A percentile compares a stretch with the other conserved stretches of the same genome.
phyloP scores from a whole-genome alignment of 129 eudicot genomes.

The Daucus carota region DNA sequence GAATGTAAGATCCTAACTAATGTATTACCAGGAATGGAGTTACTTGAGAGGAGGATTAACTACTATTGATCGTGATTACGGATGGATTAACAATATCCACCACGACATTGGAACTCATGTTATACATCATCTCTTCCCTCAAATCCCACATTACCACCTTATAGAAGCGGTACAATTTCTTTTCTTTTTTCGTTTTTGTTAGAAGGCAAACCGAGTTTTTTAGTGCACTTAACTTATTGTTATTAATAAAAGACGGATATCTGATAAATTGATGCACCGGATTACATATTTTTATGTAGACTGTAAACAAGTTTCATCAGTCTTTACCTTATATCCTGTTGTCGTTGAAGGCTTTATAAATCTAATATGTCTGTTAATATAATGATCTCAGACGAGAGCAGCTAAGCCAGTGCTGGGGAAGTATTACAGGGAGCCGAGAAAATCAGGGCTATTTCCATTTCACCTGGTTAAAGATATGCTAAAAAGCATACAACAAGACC shows the following conservation, averaged over 20 bases:
- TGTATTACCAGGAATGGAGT: conserved; percentile 59
- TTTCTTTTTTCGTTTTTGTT: neutral
- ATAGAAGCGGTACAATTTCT: conserved; percentile 48
- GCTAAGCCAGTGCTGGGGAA: conserved; percentile 63
- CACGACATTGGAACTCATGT: conserved; percentile 94
- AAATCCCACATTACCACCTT: conserved; percentile 79
- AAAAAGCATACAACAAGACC: conserved; percentile 51
- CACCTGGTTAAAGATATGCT: conserved; percentile 45
- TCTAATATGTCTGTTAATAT: neutral
- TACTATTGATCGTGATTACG: conserved; percentile 77
- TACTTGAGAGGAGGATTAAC: conserved; percentile 81
- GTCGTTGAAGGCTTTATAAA: neutral
- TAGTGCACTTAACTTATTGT: too few relatives aligned
- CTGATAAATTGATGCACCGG: neutral
- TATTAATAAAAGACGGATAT: neutral
- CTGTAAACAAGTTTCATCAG: neutral
- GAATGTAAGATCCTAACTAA: neutral
- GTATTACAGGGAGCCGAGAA: conserved; percentile 68
- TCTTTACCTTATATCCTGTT: neutral
- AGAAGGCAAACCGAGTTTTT: neutral
- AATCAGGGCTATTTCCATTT: conserved; percentile 53
- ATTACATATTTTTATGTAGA: neutral
- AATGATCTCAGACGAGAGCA: conserved; percentile 40
- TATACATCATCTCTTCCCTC: conserved; percentile 86
- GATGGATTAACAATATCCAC: conserved; percentile 65